Percentiles rank a stretch among this genome's conserved stretches.
These are phyloP conservation scores for Eremothecium cymbalariae DNA, from an alignment of 1,139 yeast species.

Conservation along the genomic window DNA sequence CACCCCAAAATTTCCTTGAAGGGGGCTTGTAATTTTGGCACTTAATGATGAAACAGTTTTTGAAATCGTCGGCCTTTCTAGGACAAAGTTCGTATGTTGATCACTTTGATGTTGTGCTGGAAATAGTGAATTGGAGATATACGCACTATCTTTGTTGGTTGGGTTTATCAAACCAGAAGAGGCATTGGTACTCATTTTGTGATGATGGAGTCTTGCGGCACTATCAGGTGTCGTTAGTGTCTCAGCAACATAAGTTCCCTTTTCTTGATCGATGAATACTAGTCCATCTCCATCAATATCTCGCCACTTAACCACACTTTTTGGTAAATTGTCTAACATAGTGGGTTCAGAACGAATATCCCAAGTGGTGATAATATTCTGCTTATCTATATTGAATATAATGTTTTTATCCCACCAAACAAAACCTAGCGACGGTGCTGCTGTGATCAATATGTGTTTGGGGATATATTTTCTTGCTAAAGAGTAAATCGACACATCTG, in stretches of 20 bases:
- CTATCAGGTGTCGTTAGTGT: slow-evolving; percentile 7
- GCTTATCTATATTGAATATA: slow-evolving; percentile 30
- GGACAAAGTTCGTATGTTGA: too few relatives aligned
- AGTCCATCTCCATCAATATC: slow-evolving; percentile 33
- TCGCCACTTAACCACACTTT: slow-evolving; percentile 28
- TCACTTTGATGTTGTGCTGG: too few relatives aligned
- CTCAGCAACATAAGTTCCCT: slow-evolving; percentile 19
- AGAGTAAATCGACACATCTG: slow-evolving; percentile 65
- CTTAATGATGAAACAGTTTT: slow-evolving; percentile 15
- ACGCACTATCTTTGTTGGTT: too few relatives aligned
- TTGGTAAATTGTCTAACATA: slow-evolving; percentile 25
- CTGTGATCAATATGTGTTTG: slow-evolving; percentile 38
- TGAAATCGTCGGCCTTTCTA: slow-evolving; percentile 15
- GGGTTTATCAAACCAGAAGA: too few relatives aligned
- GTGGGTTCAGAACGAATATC: slow-evolving; percentile 28
- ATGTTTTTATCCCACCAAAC: slow-evolving; percentile 31
- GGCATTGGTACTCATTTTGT: slow-evolving; percentile 10
- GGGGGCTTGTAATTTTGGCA: slow-evolving; percentile 12
- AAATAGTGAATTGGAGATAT: too few relatives aligned
- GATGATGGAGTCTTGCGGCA: slow-evolving; percentile 8
- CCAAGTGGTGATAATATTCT: slow-evolving; percentile 29
- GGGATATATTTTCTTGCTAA: slow-evolving; percentile 72
- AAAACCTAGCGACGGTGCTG: slow-evolving; percentile 28
- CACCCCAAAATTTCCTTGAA: slow-evolving; percentile 5
- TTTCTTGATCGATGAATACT: slow-evolving; percentile 25